Percentiles rank a stretch among this genome's conserved stretches.
Conservation (phyloP, 108 stramenopile genomes). For the Cyclotella choctawhatcheeana region DNA sequence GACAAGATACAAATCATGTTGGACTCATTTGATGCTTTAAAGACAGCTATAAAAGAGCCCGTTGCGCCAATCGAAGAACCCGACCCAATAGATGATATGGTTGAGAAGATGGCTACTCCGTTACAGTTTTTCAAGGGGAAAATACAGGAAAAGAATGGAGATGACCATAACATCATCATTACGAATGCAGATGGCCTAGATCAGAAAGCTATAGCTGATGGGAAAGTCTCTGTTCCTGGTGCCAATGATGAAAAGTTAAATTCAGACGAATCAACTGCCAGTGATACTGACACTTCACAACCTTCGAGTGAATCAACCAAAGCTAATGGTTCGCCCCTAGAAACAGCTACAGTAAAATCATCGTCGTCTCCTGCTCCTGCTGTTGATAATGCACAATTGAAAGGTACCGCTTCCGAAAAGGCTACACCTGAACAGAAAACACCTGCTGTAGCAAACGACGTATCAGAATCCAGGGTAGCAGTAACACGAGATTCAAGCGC, state of each 20-base stretch:
- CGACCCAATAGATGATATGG: constrained; percentile 7
- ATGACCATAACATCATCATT: background rate
- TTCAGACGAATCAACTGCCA: no score
- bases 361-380: no score
- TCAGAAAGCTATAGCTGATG: no score
- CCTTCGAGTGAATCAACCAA: no score
- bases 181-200: background rate
- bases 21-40: constrained; percentile 2
- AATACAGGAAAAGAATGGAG: background rate
- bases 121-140: background rate
- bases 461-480: background rate
- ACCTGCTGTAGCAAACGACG: no score
- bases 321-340: no score
- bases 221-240: no score
- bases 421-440: no score
- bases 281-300: no score
- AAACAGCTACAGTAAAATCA: no score
- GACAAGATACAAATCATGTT: constrained; percentile 11
- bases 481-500: constrained; percentile 1
- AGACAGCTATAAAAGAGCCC: background rate
- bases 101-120: constrained; percentile 15
- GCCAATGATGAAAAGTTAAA: no score
- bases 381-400: background rate
- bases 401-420: background rate
- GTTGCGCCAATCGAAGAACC: background rate